phyloP scores from a whole-genome alignment of 106 monocot genomes.

The Allium sativum region DNA sequence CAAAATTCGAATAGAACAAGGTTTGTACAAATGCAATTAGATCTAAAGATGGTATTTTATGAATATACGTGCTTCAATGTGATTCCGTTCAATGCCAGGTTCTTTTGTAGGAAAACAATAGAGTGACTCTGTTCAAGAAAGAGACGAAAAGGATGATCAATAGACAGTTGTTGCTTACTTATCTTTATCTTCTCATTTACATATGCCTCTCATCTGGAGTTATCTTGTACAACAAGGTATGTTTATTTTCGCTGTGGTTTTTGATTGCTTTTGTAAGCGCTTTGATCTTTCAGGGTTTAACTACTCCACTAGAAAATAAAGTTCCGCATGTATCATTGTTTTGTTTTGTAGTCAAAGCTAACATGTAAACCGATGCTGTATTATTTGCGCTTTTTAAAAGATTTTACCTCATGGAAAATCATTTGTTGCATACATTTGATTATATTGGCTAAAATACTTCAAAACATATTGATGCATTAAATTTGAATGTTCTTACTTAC shows the following conservation, averaged over 20 bases:
- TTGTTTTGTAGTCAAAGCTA: too few species aligned
- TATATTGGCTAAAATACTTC: too few species aligned
- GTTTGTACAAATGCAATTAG: too few species aligned
- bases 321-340: not conserved
- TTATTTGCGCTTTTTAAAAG: not conserved
- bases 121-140: not conserved
- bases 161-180: slow-evolving; percentile 41
- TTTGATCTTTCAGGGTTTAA: not conserved
- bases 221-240: slow-evolving; percentile 68
- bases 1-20: too few species aligned
- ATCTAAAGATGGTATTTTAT: too few species aligned
- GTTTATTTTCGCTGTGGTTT: not conserved
- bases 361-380: not conserved
- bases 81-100: too few species aligned
- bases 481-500: too few species aligned
- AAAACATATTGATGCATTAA: too few species aligned
- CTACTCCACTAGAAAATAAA: not conserved
- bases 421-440: too few species aligned
- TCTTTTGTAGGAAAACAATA: too few species aligned
- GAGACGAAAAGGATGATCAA: slow-evolving; percentile 29
- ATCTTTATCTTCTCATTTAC: slow-evolving; percentile 52
- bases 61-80: too few species aligned
- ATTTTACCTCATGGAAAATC: not conserved
- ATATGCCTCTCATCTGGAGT: slow-evolving; percentile 71
- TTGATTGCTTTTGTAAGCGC: not conserved